Conservation (phyloP, 2,329 filamentous ascomycete genomes). For the Davidsoniella eucalypti region DNA sequence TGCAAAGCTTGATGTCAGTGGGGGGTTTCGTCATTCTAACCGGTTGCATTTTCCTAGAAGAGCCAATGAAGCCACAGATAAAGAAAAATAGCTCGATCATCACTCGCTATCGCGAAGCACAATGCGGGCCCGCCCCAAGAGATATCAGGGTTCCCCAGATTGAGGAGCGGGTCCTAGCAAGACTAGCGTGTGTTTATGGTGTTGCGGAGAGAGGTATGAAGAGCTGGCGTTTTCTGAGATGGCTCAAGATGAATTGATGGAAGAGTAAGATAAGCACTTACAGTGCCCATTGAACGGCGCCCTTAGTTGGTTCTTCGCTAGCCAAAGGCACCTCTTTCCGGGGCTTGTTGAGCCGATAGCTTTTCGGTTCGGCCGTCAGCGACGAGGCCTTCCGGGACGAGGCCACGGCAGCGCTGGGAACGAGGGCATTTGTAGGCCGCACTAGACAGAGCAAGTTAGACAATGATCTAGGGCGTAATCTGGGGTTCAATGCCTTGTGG, state of each 20-base stretch:
- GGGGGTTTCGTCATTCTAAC: not conserved
- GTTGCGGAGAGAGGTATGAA: not conserved
- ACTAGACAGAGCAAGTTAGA: constrained; percentile 26
- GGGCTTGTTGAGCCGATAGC: constrained; percentile 23
- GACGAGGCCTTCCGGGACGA: constrained; percentile 47
- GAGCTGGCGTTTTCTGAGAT: not conserved
- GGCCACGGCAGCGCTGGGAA: constrained; percentile 49
- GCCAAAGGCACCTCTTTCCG: constrained; percentile 56
- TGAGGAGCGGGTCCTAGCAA: not conserved
- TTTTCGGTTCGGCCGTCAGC: constrained; percentile 35
- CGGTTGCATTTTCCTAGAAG: too few relatives aligned
- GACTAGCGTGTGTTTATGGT: too few relatives aligned
- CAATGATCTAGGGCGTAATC: not conserved
- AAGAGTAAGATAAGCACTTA: constrained; percentile 30
- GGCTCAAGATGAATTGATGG: not conserved
- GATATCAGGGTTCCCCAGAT: not conserved
- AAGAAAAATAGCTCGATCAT: too few relatives aligned
- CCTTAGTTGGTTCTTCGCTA: constrained; percentile 66
- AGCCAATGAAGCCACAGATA: too few relatives aligned
- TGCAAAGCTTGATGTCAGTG: constrained; percentile 6
- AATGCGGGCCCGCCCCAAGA: too few relatives aligned
- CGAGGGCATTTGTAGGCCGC: constrained; percentile 46
- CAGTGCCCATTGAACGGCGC: constrained; percentile 71
- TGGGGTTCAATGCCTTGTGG: too few relatives aligned
- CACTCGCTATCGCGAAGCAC: too few relatives aligned